Conservation (phyloP, 805 yeast species). For the Yamadazyma philogaea region DNA sequence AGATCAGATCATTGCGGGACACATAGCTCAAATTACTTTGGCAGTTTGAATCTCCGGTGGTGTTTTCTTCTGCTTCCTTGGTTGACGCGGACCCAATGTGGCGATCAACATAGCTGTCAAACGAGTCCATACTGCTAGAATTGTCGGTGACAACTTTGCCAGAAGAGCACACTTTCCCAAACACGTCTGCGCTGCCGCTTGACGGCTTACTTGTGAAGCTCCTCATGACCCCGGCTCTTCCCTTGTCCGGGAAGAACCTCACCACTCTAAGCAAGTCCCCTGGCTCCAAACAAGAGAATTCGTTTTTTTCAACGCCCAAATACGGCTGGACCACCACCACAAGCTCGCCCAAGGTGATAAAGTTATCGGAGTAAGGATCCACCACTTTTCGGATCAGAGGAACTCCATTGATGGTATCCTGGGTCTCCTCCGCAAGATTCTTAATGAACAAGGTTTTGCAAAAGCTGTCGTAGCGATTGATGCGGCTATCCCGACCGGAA, state of each 20-base stretch:
- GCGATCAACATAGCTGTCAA: neutral
- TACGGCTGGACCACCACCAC: conserved; percentile 33
- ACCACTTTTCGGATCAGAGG: conserved; percentile 19
- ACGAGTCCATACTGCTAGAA: neutral
- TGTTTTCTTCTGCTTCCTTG: neutral
- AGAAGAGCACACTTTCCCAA: neutral
- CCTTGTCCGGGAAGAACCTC: conserved; percentile 21
- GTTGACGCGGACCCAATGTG: neutral
- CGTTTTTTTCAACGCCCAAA: conserved; percentile 13
- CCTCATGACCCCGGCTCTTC: neutral
- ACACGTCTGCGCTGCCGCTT: neutral
- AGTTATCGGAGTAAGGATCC: conserved; percentile 28
- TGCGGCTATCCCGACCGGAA: neutral
- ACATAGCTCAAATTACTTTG: conserved; percentile 8
- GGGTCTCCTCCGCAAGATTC: conserved; percentile 15
- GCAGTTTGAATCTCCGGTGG: conserved; percentile 10
- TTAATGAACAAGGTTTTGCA: conserved; percentile 28
- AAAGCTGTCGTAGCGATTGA: conserved; percentile 21
- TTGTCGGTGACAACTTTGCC: neutral
- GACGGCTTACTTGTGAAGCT: neutral
- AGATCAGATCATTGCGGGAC: conserved; percentile 8
- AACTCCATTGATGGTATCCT: conserved; percentile 1
- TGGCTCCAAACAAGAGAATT: conserved; percentile 21
- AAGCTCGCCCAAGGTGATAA: conserved; percentile 27
- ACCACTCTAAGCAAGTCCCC: conserved; percentile 32